These are phyloP conservation scores for Diplocarpon mali DNA, from an alignment of 2,329 filamentous ascomycete genomes.

Conservation along the genomic window DNA sequence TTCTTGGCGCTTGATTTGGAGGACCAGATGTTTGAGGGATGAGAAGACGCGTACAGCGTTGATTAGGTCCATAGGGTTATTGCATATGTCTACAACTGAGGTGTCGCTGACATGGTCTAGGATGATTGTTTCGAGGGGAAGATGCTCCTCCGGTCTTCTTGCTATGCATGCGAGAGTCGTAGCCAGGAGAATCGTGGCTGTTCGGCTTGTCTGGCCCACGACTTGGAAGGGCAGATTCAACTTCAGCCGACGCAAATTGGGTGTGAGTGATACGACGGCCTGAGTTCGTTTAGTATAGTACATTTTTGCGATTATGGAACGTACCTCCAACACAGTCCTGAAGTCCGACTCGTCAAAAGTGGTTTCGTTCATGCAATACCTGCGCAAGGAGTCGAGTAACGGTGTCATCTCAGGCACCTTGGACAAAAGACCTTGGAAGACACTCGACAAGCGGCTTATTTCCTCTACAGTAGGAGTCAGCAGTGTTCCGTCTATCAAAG, in stretches of 20 bases:
- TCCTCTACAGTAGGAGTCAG: slow-evolving; percentile 31
- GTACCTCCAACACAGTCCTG: slow-evolving; percentile 29
- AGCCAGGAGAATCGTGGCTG: slow-evolving; percentile 40
- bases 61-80: slow-evolving; percentile 39
- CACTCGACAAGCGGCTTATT: slow-evolving; percentile 35
- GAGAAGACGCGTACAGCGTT: slow-evolving; percentile 36
- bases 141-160: slow-evolving; percentile 34
- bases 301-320: neutral
- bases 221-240: slow-evolving; percentile 42
- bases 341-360: slow-evolving; percentile 42
- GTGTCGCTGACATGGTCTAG: slow-evolving; percentile 40
- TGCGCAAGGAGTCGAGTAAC: slow-evolving; percentile 34
- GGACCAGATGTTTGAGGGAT: slow-evolving; percentile 34
- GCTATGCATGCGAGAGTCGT: slow-evolving; percentile 40
- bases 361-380: slow-evolving; percentile 37
- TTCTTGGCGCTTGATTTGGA: slow-evolving; percentile 37
- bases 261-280: slow-evolving; percentile 34
- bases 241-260: slow-evolving; percentile 35
- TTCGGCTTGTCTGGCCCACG: slow-evolving; percentile 34
- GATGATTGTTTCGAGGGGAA: slow-evolving; percentile 34
- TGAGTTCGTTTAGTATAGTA: neutral
- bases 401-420: slow-evolving; percentile 33
- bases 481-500: neutral
- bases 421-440: slow-evolving; percentile 32
- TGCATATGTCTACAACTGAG: slow-evolving; percentile 37